Percentiles rank a stretch among this genome's conserved stretches.
These are phyloP conservation scores for Beauveria sp. DNA, from an alignment of 2,329 filamentous ascomycete species.

Conservation along the genomic window DNA sequence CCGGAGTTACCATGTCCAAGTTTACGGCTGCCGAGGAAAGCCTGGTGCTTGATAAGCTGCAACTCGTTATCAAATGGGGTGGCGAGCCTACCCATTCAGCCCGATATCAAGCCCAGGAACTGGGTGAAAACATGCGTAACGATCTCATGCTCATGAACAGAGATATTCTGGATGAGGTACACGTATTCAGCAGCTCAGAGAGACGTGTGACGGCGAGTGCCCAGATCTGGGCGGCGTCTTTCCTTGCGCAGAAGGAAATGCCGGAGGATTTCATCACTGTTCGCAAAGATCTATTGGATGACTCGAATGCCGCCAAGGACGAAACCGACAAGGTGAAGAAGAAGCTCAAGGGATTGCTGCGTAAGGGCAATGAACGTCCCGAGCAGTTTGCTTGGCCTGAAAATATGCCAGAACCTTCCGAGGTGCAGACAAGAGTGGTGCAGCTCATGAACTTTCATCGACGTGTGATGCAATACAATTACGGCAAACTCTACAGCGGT, in stretches of 20 bases:
- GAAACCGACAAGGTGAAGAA: constrained; percentile 99
- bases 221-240: constrained; percentile 89
- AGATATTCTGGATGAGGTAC: constrained; percentile 84
- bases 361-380: constrained; percentile 87
- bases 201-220: constrained; percentile 90
- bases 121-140: constrained; percentile 92
- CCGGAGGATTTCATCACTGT: constrained; percentile 81
- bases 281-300: constrained; percentile 89
- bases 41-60: constrained; percentile 87
- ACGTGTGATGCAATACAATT: constrained; percentile 91
- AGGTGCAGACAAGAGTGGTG: constrained; percentile 86
- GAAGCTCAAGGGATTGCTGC: constrained; percentile 86
- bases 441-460: constrained; percentile 98
- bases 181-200: constrained; percentile 93
- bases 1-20: constrained; percentile 84
- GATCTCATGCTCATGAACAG: constrained; percentile 89
- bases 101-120: constrained; percentile 88
- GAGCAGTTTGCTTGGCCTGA: constrained; percentile 97
- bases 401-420: constrained; percentile 87
- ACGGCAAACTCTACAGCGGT: constrained; percentile 65
- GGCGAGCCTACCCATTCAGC: constrained; percentile 97
- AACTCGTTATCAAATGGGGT: constrained; percentile 98
- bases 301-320: constrained; percentile 97
- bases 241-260: constrained; percentile 79
- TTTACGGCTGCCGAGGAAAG: constrained; percentile 91